A percentile compares a stretch with the other conserved stretches of the same genome.
phyloP scores from a whole-genome alignment of 306 rosid species.

The Fagus crenata region DNA sequence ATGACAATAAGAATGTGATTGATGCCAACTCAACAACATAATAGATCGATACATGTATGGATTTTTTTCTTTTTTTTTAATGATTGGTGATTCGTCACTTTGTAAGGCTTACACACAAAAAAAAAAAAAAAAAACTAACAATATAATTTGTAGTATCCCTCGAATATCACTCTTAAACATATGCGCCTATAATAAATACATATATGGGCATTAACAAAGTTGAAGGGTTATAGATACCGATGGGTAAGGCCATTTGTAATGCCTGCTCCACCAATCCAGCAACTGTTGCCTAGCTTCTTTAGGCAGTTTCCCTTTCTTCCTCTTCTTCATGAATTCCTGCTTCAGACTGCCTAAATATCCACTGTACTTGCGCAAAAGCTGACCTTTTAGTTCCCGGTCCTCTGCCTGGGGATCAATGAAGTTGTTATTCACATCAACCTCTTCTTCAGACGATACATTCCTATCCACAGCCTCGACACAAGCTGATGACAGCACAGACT shows the following conservation, averaged over 20 bases:
- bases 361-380: slow-evolving; percentile 85
- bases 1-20: too few species aligned
- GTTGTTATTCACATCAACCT: slow-evolving; percentile 59
- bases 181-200: not conserved
- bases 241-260: slow-evolving; percentile 99
- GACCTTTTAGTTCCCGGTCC: slow-evolving; percentile 85
- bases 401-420: slow-evolving; percentile 80
- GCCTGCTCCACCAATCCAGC: slow-evolving; percentile 98
- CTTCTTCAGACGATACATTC: slow-evolving; percentile 88
- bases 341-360: slow-evolving; percentile 90
- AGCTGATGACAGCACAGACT: slow-evolving; percentile 31
- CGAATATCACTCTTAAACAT: not conserved
- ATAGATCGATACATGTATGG: too few species aligned
- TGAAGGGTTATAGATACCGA: slow-evolving; percentile 44
- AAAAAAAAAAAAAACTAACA: too few species aligned
- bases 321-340: slow-evolving; percentile 97
- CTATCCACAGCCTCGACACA: slow-evolving; percentile 55
- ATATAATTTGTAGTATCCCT: too few species aligned
- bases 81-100: too few species aligned
- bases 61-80: too few species aligned
- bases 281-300: slow-evolving; percentile 96
- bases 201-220: not conserved
- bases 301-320: slow-evolving; percentile 95
- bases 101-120: too few species aligned
- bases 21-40: too few species aligned